Evolutionary conservation across 2,329 filamentous ascomycete species (phyloP), one percentile per base, ranked within the genome.

Genomic region (Orbilia brochopaga): DNA sequence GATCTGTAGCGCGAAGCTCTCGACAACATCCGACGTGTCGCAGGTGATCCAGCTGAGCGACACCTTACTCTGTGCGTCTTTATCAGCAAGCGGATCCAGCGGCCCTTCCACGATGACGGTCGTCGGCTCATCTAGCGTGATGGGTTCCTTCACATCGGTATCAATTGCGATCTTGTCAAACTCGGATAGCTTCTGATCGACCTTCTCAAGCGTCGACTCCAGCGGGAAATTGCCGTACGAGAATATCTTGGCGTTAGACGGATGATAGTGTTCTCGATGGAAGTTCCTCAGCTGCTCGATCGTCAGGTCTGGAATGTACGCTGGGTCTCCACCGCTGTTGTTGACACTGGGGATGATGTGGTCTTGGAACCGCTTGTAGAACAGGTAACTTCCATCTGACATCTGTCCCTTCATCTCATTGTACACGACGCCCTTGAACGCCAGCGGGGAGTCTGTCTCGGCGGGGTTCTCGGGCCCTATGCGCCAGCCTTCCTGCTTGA

Each of bases 381-480:
- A 99, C 0, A 97, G 83, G 77, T 99, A 99, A 75, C 91, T 91
- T 5, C 93, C 92, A 79, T 99, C 94, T 1, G 94, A 97, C 88
- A 97, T 96, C 78, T 97, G 92, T 0, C 94, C 94, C 81, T 99
- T 99, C 94, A 99, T 99, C 82, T 99, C 94, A 77, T 99, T 99
- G 82, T 97, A 97, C 0, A 97, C 93, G 0, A 97, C 94, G 24
- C 93, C 93, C 81, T 97, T 97, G 84, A 97, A 97, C 0, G 96
- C 90, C 44, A 96, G 81, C 74, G 30, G 83, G 82, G 60, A 85
- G 77, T 52, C 75, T 0, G 88, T 85, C 56, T 85, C 65, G 8
- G 58, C 82, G 0, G 88, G 91, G 78, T 97, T 94, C 80, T 96
- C 92, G 0, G 94, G 94, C 0, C 94, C 94, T 74, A 99, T 87